Base-by-base conservation (phyloP, 108 stramenopile genomes). In the Nannochloropsis gaditana region DNA sequence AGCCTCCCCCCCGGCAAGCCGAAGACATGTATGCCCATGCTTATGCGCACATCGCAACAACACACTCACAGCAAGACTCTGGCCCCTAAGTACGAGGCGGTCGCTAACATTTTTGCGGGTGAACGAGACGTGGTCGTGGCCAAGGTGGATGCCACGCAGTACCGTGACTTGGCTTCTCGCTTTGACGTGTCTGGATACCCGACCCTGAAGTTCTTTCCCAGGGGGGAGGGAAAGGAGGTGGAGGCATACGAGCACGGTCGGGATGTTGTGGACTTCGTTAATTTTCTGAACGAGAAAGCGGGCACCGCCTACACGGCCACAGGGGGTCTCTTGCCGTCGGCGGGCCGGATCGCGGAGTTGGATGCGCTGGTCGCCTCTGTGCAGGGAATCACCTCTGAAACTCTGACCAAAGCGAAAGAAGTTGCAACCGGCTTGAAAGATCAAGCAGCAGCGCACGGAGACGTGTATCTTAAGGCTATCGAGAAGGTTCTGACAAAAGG, bases 181-280 rank as follows among this genome's bases (percentile, higher is more conserved):
- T 79, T 59, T 42, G 91, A 85, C 83, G 89, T 91, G 41, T 81
- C 80, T 17, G 91, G 91, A 73, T 91, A 91, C 89, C 91, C 91
- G 5, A 91, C 91, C 42, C 47, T 91, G 45, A 89, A 89, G 89
- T 88, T 89, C 84, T 91, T 87, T 84, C 89, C 86, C 21, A 82
- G 80, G 41, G 86, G 86, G 50, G 81, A 86, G 21, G 59, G 8
- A 3, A 45, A 41, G 19, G 90, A 89, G 73, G 84, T 82, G 45
- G 85, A 81, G 42, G 11, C 43, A 41, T 91, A 91, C 86, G 43
- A 86, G 42, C 44, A 80, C 21, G 79, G 43, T 21, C 82, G 90
- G 41, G 15, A 42, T 6, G 9, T 88, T 21, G 88, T 79, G 9
- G 81, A 41, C 82, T 59, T 91, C 73, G 50, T 86, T 41, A 45